Evolutionary conservation across 179 eudicot species (phyloP).

Genomic region (Camellia oleifera): DNA sequence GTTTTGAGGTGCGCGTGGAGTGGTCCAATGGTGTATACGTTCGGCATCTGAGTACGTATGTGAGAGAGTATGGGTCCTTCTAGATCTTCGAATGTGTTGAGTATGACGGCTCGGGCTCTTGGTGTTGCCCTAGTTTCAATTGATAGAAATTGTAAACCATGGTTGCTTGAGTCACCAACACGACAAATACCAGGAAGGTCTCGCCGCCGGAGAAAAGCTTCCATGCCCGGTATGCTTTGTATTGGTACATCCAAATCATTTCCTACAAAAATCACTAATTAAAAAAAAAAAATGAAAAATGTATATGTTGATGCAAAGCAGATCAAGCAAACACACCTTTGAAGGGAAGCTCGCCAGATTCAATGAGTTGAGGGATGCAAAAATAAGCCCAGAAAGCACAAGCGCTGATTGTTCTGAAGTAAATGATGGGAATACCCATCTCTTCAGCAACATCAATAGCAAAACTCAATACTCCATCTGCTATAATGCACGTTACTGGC

Average conservation of each 20-base stretch:
- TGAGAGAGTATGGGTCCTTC: constrained; percentile 48
- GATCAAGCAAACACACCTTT: too few relatives aligned
- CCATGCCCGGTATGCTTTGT: constrained; percentile 21
- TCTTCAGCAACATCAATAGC: neutral
- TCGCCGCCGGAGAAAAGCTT: constrained; percentile 22
- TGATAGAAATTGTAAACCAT: constrained; percentile 13
- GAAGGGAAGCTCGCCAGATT: too few relatives aligned
- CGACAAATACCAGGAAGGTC: constrained; percentile 26
- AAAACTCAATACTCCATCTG: constrained; percentile 23
- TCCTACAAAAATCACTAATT: neutral
- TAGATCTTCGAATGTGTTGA: constrained; percentile 58
- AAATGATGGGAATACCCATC: too few relatives aligned
- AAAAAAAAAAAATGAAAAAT: too few relatives aligned
- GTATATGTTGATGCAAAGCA: too few relatives aligned
- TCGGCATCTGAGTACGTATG: constrained; percentile 29
- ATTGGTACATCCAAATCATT: constrained; percentile 13
- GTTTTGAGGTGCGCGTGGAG: constrained; percentile 8
- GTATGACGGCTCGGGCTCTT: constrained; percentile 46
- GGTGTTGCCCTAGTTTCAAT: constrained; percentile 19
- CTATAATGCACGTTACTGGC: constrained; percentile 7
- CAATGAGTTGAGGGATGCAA: too few relatives aligned
- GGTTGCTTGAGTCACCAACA: constrained; percentile 10
- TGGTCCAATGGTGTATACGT: constrained; percentile 54
- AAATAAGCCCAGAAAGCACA: too few relatives aligned
- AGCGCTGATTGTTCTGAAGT: too few relatives aligned